phyloP scores from a whole-genome alignment of 2,329 filamentous ascomycete species.

The Paracorniculantispora psalliotae region DNA sequence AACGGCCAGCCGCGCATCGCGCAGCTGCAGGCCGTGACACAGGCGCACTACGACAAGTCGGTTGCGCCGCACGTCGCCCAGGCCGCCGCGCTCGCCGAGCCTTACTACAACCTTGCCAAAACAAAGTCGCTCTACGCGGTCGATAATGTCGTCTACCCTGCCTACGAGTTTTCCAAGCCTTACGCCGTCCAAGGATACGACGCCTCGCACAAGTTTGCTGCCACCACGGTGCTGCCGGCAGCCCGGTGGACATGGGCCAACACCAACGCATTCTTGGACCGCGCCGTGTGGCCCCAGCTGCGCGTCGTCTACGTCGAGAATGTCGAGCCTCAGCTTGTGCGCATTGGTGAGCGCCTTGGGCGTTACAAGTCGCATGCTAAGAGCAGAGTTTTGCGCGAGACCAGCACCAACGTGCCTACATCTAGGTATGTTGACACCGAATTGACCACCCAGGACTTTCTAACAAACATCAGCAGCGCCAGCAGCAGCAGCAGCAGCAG shows the following conservation, averaged over 20 bases:
- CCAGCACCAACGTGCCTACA: background rate
- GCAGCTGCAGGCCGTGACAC: constrained; percentile 56
- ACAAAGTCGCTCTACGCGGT: constrained; percentile 64
- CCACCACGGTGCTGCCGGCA: constrained; percentile 67
- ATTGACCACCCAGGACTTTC: background rate
- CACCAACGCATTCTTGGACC: constrained; percentile 65
- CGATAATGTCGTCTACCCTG: constrained; percentile 67
- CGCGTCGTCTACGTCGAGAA: constrained; percentile 81
- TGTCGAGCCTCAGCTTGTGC: constrained; percentile 89
- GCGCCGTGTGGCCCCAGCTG: constrained; percentile 75
- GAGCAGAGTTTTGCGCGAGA: constrained; percentile 19
- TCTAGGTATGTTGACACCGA: constrained; percentile 17
- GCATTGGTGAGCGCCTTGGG: constrained; percentile 85
- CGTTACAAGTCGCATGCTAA: constrained; percentile 52
- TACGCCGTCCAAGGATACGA: constrained; percentile 67
- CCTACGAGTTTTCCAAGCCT: constrained; percentile 69
- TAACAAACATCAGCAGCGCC: background rate
- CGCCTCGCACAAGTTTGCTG: constrained; percentile 60
- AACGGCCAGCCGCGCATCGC: constrained; percentile 70
- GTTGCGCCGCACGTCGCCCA: constrained; percentile 71
- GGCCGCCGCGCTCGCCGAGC: constrained; percentile 51
- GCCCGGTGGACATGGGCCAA: constrained; percentile 66
- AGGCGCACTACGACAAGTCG: constrained; percentile 62
- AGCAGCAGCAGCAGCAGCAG: too few species aligned
- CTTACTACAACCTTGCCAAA: constrained; percentile 66